Conservation (phyloP, 306 rosid genomes). For the Medicago arabica region DNA sequence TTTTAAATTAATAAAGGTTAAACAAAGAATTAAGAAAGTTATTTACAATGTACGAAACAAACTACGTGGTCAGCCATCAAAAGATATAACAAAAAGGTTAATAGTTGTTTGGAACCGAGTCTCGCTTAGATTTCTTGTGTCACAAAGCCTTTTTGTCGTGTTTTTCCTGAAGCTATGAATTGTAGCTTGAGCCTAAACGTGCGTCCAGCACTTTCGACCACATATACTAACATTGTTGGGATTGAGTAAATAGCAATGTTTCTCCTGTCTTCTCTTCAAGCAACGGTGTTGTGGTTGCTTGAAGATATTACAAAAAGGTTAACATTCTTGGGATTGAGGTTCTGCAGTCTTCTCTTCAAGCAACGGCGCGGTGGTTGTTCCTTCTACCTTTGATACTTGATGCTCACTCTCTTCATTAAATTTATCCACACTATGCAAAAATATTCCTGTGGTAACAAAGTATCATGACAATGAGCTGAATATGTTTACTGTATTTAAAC, state of each 20-base stretch:
- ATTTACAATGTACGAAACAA: constrained; percentile 46
- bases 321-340: constrained; percentile 39
- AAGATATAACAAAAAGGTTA: neutral
- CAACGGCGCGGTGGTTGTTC: constrained; percentile 58
- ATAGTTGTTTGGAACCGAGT: too few relatives aligned
- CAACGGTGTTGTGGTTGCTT: constrained; percentile 55
- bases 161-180: too few relatives aligned
- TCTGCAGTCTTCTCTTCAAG: constrained; percentile 49
- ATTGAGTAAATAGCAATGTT: constrained; percentile 32
- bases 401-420: constrained; percentile 63
- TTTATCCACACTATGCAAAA: constrained; percentile 64
- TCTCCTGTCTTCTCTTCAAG: constrained; percentile 36
- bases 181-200: too few relatives aligned
- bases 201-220: too few relatives aligned
- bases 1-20: neutral
- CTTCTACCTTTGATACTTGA: constrained; percentile 37
- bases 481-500: too few relatives aligned
- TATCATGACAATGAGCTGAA: neutral
- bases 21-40: constrained; percentile 18
- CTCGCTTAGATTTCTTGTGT: too few relatives aligned
- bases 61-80: neutral
- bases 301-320: neutral
- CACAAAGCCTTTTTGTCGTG: too few relatives aligned
- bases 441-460: constrained; percentile 62
- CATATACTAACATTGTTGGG: neutral